Percentiles rank a stretch among this genome's conserved stretches.
phyloP scores from a whole-genome alignment of 179 eudicot genomes.

The Camellia oleifera region DNA sequence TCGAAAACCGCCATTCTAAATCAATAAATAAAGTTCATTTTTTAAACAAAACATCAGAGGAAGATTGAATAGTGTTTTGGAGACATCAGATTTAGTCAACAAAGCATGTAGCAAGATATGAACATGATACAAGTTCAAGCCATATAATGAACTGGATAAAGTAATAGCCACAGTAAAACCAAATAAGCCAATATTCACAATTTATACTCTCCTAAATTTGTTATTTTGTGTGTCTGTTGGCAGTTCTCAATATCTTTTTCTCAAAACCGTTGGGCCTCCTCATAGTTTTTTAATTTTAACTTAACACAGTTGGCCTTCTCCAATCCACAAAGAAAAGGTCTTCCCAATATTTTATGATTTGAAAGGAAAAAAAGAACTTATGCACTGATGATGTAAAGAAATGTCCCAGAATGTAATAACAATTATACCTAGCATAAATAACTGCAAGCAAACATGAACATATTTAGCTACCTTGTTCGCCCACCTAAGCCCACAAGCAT shows the following conservation, averaged over 20 bases:
- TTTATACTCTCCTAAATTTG: background rate
- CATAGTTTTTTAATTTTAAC: background rate
- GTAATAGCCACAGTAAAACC: background rate
- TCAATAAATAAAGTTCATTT: too few species aligned
- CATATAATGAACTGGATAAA: background rate
- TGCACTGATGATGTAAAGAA: background rate
- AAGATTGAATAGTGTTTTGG: too few species aligned
- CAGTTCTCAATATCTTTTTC: background rate
- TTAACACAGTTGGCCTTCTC: background rate
- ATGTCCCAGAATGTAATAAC: background rate
- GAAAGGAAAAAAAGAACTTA: background rate
- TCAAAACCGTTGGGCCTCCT: background rate
- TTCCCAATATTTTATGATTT: background rate
- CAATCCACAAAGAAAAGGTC: background rate
- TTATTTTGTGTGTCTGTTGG: background rate
- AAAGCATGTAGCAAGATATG: background rate
- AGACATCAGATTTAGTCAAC: background rate
- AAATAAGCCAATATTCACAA: background rate
- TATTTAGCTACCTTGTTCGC: constrained; percentile 35
- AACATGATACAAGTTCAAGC: background rate
- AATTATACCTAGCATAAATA: background rate
- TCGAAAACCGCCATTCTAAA: too few species aligned
- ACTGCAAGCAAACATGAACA: background rate
- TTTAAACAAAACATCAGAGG: too few species aligned
- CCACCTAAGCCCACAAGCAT: constrained; percentile 53